Evolutionary conservation across 2,329 filamentous ascomycete genomes (phyloP), one percentile per base, ranked within the genome.

Genomic region (Xylaria sp.): DNA sequence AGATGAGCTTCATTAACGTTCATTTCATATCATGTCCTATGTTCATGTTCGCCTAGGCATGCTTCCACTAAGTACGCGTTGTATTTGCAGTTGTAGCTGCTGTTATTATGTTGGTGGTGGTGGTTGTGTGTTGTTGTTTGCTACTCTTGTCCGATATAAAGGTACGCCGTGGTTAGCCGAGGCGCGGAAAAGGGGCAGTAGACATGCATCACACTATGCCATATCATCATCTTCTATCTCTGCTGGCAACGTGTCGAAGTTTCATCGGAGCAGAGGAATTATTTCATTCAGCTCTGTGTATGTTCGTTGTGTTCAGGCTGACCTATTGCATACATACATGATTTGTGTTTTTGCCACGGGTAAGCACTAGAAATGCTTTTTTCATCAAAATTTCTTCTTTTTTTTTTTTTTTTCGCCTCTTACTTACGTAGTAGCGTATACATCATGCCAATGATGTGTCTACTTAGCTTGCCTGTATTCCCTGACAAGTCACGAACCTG

Each of bases 321-420:
- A 52, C 13, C 23, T 52, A 25, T 31, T 13, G 8, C 33, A 36
- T 36, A 36, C 33, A 36, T 52, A 52, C 49, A 52, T 36, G 31
- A 56, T 56, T 56, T 56, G 52, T 56, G n/a, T 39, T 56, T 56
- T 56, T 13, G 52, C 52, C 31, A 56, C n/a, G 7, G 31, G 36
- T 56, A 56, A 56, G 52, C 52, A 10, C 33, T 39, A 56, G 52
- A 13, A 4, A 39, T 20, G 3, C 20, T 18, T 23, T 23, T 39
- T 36, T 18, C 31, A n/a, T 39, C 12, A 13, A 28, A 28, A 39
- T 20, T 36, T 36, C 36, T 12, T 20, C 20, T 4, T 36, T 36
- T 36, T 5, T 8, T 39, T 55, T 55, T 55, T 36, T 20, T 33
- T 7, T 33, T 54, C 3, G 18, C 28, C 28, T 36, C 31, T n/a